Evolutionary conservation across 2,329 filamentous ascomycete species (phyloP).

Genomic region (Aspergillus sclerotialis): DNA sequence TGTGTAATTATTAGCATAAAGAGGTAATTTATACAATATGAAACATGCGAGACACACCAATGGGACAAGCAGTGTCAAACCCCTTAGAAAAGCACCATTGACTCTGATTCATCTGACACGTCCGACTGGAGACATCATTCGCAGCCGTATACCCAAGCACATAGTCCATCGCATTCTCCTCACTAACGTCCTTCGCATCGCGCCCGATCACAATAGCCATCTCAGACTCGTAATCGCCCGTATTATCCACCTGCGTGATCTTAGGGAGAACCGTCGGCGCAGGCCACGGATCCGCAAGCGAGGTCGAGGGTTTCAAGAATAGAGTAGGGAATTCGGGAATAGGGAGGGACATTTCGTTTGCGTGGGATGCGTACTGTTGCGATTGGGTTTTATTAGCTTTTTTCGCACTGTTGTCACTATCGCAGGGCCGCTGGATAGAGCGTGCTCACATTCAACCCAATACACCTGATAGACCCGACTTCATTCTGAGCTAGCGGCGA

Average conservation of each 20-base stretch:
- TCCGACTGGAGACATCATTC: slow-evolving; percentile 58
- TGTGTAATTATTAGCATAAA: slow-evolving; percentile 10
- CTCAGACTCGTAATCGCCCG: slow-evolving; percentile 55
- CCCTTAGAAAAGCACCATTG: slow-evolving; percentile 56
- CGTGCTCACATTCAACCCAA: slow-evolving; percentile 47
- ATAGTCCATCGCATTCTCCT: slow-evolving; percentile 51
- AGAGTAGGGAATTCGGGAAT: slow-evolving; percentile 51
- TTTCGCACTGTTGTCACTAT: not conserved
- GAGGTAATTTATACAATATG: too few species aligned
- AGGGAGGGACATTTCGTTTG: slow-evolving; percentile 46
- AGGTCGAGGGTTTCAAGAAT: slow-evolving; percentile 52
- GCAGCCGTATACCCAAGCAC: slow-evolving; percentile 57
- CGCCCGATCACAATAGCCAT: slow-evolving; percentile 51
- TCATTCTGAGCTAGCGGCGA: slow-evolving; percentile 45
- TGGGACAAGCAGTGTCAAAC: slow-evolving; percentile 51
- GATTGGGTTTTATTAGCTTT: not conserved
- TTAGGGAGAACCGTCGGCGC: slow-evolving; percentile 48
- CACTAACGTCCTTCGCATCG: slow-evolving; percentile 48
- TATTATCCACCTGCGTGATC: slow-evolving; percentile 46
- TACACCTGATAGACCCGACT: slow-evolving; percentile 52
- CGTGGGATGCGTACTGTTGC: slow-evolving; percentile 42
- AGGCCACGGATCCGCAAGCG: slow-evolving; percentile 49
- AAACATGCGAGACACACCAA: slow-evolving; percentile 39
- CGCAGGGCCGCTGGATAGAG: not conserved
- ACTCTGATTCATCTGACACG: slow-evolving; percentile 47